Evolutionary conservation across 208 protist species (phyloP), one percentile per base, ranked within the genome.

Genomic region (Trypanosoma lewisi): DNA sequence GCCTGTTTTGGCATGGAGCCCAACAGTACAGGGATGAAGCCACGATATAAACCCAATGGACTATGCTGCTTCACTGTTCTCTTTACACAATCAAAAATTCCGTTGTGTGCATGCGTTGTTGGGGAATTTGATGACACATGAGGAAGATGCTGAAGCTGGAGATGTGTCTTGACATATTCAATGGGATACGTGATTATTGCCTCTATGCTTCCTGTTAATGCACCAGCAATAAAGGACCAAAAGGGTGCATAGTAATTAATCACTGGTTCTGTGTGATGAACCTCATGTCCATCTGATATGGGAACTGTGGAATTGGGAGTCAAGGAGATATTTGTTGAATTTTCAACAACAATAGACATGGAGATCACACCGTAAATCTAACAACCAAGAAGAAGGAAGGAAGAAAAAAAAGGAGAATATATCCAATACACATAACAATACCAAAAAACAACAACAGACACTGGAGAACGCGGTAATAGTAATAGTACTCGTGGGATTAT

Each of bases 1-100:
- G 54, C 52, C 37, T 76, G 70, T 33, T 76, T 73, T 5, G 70
- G 70, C 11, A 76, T 76, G 30, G 60, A 70, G 16, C 65, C 70
- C 11, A 70, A 44, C 17, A 76, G 44, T 17, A 76, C 47, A 5
- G 64, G 60, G 1, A 31, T 25, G 19, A 76, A 65, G 9, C 70
- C 70, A 21, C 70, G 39, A 51, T 76, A 76, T 2, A 76, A 30
- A 4, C 70, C 70, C 0, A 73, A n/a, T 11, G 61, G 36, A 45
- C 65, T 59, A 39, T 75, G 65, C 7, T 66, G 21, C 28, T 41
- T 23, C 6, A 58, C 50, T 17, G 70, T 73, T 9, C 27, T 47
- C 16, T 25, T 21, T 19, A 62, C 51, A 49, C 70, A 73, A 23
- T 76, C 65, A 27, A 56, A 60, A 6, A 76, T 49, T 2, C 65